phyloP scores from a whole-genome alignment of 2,329 filamentous ascomycete species.

The Westerdykella aurantiaca region DNA sequence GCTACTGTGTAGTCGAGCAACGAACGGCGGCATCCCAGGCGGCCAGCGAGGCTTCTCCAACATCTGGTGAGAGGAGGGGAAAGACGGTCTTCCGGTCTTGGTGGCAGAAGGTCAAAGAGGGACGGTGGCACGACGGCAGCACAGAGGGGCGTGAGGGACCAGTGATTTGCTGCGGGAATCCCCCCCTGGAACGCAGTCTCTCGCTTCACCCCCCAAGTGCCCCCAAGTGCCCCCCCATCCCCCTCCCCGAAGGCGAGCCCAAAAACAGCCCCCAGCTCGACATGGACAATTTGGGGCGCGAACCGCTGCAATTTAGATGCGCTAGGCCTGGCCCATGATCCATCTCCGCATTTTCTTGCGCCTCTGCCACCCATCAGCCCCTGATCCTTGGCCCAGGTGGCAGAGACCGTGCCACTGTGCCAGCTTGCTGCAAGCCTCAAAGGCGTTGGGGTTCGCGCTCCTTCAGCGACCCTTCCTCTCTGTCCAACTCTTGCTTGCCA shows the following conservation, averaged over 20 bases:
- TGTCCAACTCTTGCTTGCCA: constrained; percentile 27
- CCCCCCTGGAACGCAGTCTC: constrained; percentile 24
- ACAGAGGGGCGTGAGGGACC: constrained; percentile 5
- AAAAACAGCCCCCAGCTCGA: no score
- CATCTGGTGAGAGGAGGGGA: no score
- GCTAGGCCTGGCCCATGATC: constrained; percentile 19
- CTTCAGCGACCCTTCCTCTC: constrained; percentile 19
- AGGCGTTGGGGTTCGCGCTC: constrained; percentile 34
- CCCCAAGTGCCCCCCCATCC: no score
- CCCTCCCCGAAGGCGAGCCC: no score
- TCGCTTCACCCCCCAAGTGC: constrained; percentile 28
- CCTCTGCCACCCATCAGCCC: constrained; percentile 35
- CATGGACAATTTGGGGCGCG: no score
- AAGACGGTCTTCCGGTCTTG: no score
- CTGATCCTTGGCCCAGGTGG: constrained; percentile 30
- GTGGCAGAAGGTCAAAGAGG: no score
- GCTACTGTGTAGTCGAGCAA: no score
- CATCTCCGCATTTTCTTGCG: constrained; percentile 34
- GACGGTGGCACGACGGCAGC: no score
- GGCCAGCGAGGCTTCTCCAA: no score
- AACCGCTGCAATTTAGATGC: constrained; percentile 16
- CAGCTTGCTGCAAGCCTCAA: constrained; percentile 38
- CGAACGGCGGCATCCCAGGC: no score
- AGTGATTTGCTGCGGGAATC: constrained; percentile 27
- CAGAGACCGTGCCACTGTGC: constrained; percentile 16